Evolutionary conservation across 495 filamentous ascomycete species (phyloP).

Genomic region (Trypethelium eluteriae): DNA sequence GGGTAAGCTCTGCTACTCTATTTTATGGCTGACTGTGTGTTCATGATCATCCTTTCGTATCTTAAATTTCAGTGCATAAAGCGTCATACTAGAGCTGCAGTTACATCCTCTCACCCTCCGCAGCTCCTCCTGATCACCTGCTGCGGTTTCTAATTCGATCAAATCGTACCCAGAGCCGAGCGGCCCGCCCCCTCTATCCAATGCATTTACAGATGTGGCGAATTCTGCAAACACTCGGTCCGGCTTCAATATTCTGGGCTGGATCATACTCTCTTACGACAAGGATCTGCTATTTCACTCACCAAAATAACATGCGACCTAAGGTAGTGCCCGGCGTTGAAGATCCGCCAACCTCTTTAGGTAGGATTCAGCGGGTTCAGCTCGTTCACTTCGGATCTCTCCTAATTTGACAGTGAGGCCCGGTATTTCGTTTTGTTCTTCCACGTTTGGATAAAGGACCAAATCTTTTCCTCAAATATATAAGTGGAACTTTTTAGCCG

Average conservation of each 20-base stretch:
- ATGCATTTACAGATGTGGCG: background rate
- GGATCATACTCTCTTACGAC: background rate
- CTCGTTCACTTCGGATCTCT: background rate
- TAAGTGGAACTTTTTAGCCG: too few relatives aligned
- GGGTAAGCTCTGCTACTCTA: too few relatives aligned
- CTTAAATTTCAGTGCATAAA: background rate
- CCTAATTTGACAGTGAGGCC: background rate
- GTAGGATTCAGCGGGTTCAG: background rate
- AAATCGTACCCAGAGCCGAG: background rate
- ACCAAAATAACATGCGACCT: background rate
- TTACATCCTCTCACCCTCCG: background rate
- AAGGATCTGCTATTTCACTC: conserved; percentile 1
- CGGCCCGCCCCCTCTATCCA: background rate
- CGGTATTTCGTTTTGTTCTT: background rate
- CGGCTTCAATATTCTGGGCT: background rate
- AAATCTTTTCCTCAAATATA: background rate
- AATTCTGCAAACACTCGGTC: background rate
- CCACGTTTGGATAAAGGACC: background rate
- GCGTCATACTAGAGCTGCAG: background rate
- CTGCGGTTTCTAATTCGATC: background rate
- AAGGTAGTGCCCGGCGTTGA: background rate
- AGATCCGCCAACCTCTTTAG: background rate
- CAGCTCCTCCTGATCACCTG: background rate
- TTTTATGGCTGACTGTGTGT: background rate
- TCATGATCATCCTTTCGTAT: too few relatives aligned